These are phyloP conservation scores for Dothistroma pini DNA, from an alignment of 2,329 filamentous ascomycete genomes.

Conservation along the genomic window DNA sequence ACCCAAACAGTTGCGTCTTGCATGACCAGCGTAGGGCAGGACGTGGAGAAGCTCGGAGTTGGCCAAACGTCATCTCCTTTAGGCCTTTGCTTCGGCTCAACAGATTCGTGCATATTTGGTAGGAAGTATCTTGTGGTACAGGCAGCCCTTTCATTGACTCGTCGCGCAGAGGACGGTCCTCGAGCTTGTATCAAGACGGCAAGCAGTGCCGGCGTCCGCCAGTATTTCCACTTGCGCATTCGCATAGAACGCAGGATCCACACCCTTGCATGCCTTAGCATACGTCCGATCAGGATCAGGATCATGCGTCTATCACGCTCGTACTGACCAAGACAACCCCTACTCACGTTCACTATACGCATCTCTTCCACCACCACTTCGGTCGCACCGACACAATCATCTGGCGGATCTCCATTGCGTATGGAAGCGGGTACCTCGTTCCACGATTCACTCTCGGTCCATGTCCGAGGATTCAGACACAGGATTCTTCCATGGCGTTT, in stretches of 20 bases:
- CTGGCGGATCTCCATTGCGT: conserved; percentile 13
- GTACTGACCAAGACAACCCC: not conserved
- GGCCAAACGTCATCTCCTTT: conserved; percentile 18
- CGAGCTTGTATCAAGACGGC: not conserved
- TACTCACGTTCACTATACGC: not conserved
- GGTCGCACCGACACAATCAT: conserved; percentile 20
- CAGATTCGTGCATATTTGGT: conserved; percentile 15
- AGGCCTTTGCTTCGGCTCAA: conserved; percentile 12
- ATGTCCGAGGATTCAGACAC: conserved; percentile 21
- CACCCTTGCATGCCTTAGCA: conserved; percentile 4
- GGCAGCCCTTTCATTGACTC: conserved; percentile 9
- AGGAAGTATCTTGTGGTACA: conserved; percentile 12
- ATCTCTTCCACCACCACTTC: conserved; percentile 15
- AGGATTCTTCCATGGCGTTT: conserved; percentile 19
- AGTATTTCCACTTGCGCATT: not conserved
- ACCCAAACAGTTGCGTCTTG: conserved; percentile 20
- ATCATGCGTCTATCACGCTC: not conserved
- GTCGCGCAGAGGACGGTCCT: not conserved
- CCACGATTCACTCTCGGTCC: conserved; percentile 21
- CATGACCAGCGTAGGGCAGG: conserved; percentile 18
- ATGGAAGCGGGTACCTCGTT: conserved; percentile 27
- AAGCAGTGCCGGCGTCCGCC: not conserved
- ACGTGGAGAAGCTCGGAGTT: conserved; percentile 28
- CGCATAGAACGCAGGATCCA: not conserved
- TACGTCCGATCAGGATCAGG: not conserved